phyloP scores from a whole-genome alignment of 2,329 filamentous ascomycete species.

The Colletotrichum higginsianum region DNA sequence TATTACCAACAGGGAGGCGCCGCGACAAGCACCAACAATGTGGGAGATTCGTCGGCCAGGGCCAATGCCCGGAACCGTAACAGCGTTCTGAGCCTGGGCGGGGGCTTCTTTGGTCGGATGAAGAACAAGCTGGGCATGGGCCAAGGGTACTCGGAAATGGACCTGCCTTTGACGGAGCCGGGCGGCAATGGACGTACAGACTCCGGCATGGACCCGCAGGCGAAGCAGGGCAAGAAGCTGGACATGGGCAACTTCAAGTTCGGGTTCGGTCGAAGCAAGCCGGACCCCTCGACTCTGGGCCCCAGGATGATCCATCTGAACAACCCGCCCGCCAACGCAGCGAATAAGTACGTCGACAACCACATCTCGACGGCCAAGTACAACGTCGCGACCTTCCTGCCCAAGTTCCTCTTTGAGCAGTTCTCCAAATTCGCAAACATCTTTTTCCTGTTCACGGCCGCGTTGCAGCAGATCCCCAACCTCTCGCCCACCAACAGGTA shows the following conservation, averaged over 20 bases:
- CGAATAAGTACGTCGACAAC: slow-evolving; percentile 94
- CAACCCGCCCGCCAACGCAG: slow-evolving; percentile 91
- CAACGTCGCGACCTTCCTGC: slow-evolving; percentile 91
- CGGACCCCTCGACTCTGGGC: slow-evolving; percentile 91
- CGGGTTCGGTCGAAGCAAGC: slow-evolving; percentile 86
- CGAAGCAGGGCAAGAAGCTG: slow-evolving; percentile 70
- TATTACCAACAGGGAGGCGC: slow-evolving; percentile 81
- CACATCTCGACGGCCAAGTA: slow-evolving; percentile 99
- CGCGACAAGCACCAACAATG: slow-evolving; percentile 36
- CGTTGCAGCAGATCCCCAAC: slow-evolving; percentile 93
- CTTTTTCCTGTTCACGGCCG: slow-evolving; percentile 98
- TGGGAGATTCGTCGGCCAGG: slow-evolving; percentile 47
- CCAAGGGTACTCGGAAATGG: slow-evolving; percentile 96
- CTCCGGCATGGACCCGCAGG: slow-evolving; percentile 57
- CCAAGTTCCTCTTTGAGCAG: slow-evolving; percentile 97
- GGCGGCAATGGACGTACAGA: slow-evolving; percentile 62
- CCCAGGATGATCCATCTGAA: slow-evolving; percentile 96
- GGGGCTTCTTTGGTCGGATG: slow-evolving; percentile 87
- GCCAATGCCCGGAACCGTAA: slow-evolving; percentile 82
- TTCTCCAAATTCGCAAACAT: slow-evolving; percentile 99
- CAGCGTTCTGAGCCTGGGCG: slow-evolving; percentile 89
- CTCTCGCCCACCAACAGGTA: slow-evolving; percentile 96
- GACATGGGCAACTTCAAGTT: slow-evolving; percentile 89
- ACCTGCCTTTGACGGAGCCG: slow-evolving; percentile 90
- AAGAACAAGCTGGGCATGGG: slow-evolving; percentile 94